A percentile compares a stretch with the other conserved stretches of the same genome.
These are phyloP conservation scores for Podaxis mareebaensis DNA, from an alignment of 768 basidiomycete genomes.

Conservation along the genomic window DNA sequence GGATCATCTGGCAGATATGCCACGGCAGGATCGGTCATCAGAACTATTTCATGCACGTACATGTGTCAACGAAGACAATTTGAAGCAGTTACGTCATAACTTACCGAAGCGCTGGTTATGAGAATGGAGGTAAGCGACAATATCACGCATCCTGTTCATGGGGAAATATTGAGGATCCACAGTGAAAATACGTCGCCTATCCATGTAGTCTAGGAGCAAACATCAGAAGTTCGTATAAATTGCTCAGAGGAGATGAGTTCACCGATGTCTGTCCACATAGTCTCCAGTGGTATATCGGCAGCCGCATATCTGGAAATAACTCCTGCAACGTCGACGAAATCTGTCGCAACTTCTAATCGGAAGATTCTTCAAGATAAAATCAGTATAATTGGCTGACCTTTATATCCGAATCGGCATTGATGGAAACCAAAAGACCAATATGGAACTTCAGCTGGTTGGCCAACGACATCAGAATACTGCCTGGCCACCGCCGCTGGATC, in stretches of 20 bases:
- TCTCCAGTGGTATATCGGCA: constrained; percentile 67
- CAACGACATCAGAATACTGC: constrained; percentile 71
- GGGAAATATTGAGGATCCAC: constrained; percentile 72
- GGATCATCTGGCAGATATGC: constrained; percentile 44
- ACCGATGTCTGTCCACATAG: constrained; percentile 83
- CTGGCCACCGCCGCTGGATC: constrained; percentile 58
- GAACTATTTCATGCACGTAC: constrained; percentile 35
- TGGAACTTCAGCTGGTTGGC: constrained; percentile 68
- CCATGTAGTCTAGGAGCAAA: constrained; percentile 59
- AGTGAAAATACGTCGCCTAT: constrained; percentile 66
- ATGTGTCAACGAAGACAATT: background rate
- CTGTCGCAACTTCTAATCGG: constrained; percentile 29
- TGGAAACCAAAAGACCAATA: constrained; percentile 77
- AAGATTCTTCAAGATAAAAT: background rate
- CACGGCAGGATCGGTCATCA: constrained; percentile 78
- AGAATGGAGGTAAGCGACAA: constrained; percentile 59
- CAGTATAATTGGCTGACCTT: too few species aligned
- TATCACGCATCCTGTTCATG: constrained; percentile 59
- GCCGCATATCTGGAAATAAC: constrained; percentile 64
- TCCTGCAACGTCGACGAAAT: constrained; percentile 60
- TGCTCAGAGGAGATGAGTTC: constrained; percentile 5
- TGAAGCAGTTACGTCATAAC: constrained; percentile 19
- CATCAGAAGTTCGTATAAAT: background rate
- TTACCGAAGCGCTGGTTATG: constrained; percentile 60
- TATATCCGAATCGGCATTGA: constrained; percentile 72